Percentiles rank a stretch among this genome's conserved stretches.
phyloP scores from a whole-genome alignment of 1,284 basidiomycete species.

The Stygiomarasmius scandens region DNA sequence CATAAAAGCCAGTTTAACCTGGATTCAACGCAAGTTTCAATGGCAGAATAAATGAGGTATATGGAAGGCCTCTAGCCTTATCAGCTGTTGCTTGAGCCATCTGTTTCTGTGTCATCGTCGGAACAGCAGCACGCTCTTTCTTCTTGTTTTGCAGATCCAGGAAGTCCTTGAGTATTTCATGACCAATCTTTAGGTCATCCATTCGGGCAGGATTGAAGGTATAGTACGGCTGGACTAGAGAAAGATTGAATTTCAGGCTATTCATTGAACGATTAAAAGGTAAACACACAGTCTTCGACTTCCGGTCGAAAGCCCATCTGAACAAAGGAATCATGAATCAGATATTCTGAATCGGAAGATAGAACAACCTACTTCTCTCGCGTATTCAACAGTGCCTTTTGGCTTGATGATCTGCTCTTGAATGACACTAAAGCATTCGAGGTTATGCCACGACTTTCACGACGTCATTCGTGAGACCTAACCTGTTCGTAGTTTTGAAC shows the following conservation, averaged over 20 bases:
- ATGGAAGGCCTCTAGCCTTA: conserved; percentile 41
- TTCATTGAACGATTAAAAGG: conserved; percentile 46
- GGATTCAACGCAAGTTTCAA: conserved; percentile 4
- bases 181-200: conserved; percentile 61
- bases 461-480: conserved; percentile 63
- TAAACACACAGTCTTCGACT: conserved; percentile 56
- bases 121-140: conserved; percentile 47
- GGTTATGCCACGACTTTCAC: not conserved
- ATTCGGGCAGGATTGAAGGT: conserved; percentile 56
- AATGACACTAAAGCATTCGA: conserved; percentile 4
- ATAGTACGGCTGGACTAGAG: conserved; percentile 61
- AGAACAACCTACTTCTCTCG: conserved; percentile 57
- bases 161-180: conserved; percentile 63
- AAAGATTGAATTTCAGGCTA: conserved; percentile 28
- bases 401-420: conserved; percentile 39
- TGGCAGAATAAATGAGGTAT: not conserved
- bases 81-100: conserved; percentile 50
- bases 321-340: conserved; percentile 15
- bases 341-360: conserved; percentile 10
- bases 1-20: conserved; percentile 75
- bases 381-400: conserved; percentile 78
- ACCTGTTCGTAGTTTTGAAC: conserved; percentile 74
- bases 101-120: conserved; percentile 54
- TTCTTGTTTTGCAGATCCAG: conserved; percentile 58
- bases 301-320: conserved; percentile 74